Evolutionary conservation across 2,329 filamentous ascomycete genomes (phyloP).

Genomic region (Fusarium oxysporum): DNA sequence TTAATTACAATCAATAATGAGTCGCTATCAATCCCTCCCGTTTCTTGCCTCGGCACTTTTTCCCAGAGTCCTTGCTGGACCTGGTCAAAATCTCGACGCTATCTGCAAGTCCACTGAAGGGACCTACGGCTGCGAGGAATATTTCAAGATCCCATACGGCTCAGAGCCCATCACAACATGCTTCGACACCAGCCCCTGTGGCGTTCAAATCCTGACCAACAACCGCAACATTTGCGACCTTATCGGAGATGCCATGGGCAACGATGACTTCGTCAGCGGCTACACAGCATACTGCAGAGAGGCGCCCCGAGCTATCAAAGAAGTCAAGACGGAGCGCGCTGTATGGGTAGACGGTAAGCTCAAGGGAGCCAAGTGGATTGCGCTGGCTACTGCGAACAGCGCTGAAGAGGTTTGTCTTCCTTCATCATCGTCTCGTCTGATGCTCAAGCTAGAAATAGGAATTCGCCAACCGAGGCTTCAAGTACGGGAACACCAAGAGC

Average conservation of each 20-base stretch:
- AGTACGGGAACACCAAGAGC: constrained; percentile 9
- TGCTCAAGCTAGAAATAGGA: neutral
- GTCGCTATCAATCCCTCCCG: neutral
- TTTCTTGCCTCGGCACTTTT: neutral
- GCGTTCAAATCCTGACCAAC: constrained; percentile 23
- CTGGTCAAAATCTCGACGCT: constrained; percentile 14
- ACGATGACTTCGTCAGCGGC: constrained; percentile 9
- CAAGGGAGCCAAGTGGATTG: neutral
- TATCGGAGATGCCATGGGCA: constrained; percentile 2
- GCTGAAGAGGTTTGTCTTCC: constrained; percentile 1
- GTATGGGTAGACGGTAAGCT: constrained; percentile 24
- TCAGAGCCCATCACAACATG: constrained; percentile 23
- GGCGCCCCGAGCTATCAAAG: constrained; percentile 6
- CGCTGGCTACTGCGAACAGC: neutral
- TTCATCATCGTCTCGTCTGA: too few species aligned
- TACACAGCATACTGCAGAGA: constrained; percentile 13
- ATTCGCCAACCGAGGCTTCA: constrained; percentile 1
- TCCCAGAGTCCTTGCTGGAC: constrained; percentile 2
- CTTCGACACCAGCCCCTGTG: constrained; percentile 22
- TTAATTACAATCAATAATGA: neutral
- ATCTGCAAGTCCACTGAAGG: constrained; percentile 30
- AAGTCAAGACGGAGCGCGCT: constrained; percentile 7
- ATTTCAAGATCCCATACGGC: constrained; percentile 20
- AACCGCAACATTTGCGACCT: constrained; percentile 22
- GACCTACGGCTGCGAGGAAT: constrained; percentile 20